These are phyloP conservation scores for Phialophora macrospora DNA, from an alignment of 2,329 filamentous ascomycete species.

Conservation along the genomic window DNA sequence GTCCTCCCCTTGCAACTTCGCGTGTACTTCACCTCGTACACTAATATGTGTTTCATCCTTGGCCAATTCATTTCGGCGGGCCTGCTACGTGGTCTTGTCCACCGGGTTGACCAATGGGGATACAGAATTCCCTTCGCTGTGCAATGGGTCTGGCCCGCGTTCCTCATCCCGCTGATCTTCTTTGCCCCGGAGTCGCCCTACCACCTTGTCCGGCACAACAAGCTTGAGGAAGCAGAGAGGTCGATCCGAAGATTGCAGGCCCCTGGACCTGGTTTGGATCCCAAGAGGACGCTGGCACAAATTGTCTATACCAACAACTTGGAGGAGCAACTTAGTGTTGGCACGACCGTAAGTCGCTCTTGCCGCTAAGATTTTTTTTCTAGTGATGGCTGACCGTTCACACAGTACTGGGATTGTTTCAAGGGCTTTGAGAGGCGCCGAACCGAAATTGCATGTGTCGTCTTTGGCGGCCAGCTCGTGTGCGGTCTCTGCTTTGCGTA, in stretches of 20 bases:
- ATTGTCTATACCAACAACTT: conserved; percentile 49
- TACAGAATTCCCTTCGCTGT: conserved; percentile 47
- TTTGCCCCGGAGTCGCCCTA: conserved; percentile 49
- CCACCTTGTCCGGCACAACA: conserved; percentile 48
- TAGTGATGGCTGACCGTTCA: conserved; percentile 58
- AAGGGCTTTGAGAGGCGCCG: conserved; percentile 44
- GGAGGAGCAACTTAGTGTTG: conserved; percentile 37
- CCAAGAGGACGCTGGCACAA: conserved; percentile 44
- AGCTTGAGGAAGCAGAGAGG: conserved; percentile 44
- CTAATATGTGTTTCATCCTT: conserved; percentile 50
- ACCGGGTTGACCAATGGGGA: conserved; percentile 43
- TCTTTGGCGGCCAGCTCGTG: conserved; percentile 68
- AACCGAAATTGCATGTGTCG: conserved; percentile 53
- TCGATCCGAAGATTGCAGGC: conserved; percentile 41
- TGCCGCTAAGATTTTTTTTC: neutral
- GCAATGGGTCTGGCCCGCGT: conserved; percentile 59
- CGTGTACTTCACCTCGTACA: conserved; percentile 45
- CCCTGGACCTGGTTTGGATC: conserved; percentile 36
- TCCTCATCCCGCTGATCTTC: conserved; percentile 50
- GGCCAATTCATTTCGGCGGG: conserved; percentile 44
- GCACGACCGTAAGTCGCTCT: conserved; percentile 25
- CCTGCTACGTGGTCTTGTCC: conserved; percentile 44
- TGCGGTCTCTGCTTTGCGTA: conserved; percentile 67
- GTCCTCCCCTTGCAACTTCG: conserved; percentile 40
- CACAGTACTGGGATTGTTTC: conserved; percentile 42